phyloP scores from a whole-genome alignment of 169 alveolate species.

The Eimeria zaria region DNA sequence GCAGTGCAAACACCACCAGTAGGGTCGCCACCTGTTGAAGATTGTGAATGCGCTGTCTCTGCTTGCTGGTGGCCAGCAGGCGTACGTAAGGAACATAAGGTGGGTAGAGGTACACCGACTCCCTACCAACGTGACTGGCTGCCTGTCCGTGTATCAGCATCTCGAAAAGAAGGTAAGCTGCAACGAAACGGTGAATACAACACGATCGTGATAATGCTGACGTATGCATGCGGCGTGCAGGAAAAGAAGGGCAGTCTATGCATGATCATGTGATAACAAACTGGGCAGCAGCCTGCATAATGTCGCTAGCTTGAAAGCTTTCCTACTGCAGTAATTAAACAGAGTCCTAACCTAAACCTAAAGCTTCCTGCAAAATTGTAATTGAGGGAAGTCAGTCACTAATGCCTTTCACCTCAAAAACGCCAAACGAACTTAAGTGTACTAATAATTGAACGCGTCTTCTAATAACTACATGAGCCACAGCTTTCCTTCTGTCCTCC shows the following conservation, averaged over 20 bases:
- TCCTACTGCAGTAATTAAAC: not conserved
- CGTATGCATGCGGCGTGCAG: constrained; percentile 28
- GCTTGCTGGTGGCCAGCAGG: constrained; percentile 74
- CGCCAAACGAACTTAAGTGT: not conserved
- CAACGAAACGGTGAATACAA: not conserved
- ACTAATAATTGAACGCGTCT: not conserved
- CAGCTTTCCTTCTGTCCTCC: not conserved
- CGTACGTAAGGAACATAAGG: constrained; percentile 35
- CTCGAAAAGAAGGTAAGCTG: not conserved
- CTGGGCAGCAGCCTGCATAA: not conserved
- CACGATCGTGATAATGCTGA: not conserved
- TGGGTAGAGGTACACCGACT: not conserved
- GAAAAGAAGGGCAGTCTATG: constrained; percentile 43
- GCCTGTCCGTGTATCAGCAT: not conserved
- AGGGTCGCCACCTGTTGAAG: constrained; percentile 9
- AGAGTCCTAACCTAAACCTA: not conserved
- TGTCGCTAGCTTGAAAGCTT: not conserved
- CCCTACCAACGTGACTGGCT: not conserved
- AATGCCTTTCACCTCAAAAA: not conserved
- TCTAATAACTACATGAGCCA: not conserved
- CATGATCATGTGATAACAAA: constrained; percentile 14
- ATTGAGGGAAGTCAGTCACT: not conserved
- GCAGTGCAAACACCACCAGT: not conserved
- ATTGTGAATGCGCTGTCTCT: constrained; percentile 27
- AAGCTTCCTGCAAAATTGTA: not conserved